phyloP scores from a whole-genome alignment of 2,329 filamentous ascomycete genomes.

The Alternaria sp. region DNA sequence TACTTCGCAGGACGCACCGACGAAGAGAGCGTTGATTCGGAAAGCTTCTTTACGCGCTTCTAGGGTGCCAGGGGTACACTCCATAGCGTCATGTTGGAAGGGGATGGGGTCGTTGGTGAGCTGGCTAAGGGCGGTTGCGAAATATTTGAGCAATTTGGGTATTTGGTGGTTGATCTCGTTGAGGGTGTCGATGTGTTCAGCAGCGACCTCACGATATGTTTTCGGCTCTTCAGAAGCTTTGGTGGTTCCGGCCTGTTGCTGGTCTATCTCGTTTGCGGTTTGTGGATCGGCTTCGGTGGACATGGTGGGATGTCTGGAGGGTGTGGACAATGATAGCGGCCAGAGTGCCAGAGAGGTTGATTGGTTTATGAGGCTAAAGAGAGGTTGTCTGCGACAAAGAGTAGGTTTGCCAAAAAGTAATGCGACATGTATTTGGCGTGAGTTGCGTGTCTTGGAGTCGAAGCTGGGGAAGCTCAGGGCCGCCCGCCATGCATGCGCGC shows the following conservation, averaged over 20 bases:
- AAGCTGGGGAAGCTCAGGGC: slow-evolving; percentile 12
- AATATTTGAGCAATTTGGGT: slow-evolving; percentile 71
- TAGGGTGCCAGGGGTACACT: slow-evolving; percentile 45
- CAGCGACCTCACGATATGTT: slow-evolving; percentile 43
- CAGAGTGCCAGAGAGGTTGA: neutral
- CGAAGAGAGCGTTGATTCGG: slow-evolving; percentile 67
- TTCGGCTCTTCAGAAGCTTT: slow-evolving; percentile 22
- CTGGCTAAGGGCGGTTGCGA: slow-evolving; percentile 80
- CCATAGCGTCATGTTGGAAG: slow-evolving; percentile 44
- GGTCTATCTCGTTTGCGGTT: slow-evolving; percentile 7
- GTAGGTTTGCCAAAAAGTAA: neutral
- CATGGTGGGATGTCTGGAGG: slow-evolving; percentile 22
- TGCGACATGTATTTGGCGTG: neutral
- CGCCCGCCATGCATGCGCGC: slow-evolving; percentile 9
- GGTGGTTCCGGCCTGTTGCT: slow-evolving; percentile 9
- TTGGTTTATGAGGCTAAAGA: neutral
- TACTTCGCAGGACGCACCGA: slow-evolving; percentile 74
- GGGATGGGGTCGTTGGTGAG: slow-evolving; percentile 61
- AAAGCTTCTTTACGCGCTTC: slow-evolving; percentile 54
- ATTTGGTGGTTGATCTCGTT: slow-evolving; percentile 40
- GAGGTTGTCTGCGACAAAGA: neutral
- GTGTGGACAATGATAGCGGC: neutral
- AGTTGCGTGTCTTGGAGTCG: neutral
- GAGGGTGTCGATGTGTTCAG: slow-evolving; percentile 45
- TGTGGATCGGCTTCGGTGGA: slow-evolving; percentile 18